phyloP scores from a whole-genome alignment of 805 yeast species.

The Wickerhamiella galacta region DNA sequence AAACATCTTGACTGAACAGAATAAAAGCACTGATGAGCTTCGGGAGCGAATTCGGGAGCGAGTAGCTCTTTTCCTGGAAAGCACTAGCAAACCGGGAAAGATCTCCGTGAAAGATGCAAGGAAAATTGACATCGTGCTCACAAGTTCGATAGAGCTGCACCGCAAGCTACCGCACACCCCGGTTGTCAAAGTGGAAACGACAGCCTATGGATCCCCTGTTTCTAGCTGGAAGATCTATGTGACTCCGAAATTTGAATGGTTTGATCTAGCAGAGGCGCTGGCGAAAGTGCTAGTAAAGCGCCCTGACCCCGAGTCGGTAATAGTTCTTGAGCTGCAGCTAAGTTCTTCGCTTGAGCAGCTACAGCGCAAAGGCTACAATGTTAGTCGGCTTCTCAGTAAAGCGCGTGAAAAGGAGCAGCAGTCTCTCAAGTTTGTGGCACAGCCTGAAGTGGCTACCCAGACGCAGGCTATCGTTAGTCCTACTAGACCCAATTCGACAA shows the following conservation, averaged over 20 bases:
- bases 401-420: slow-evolving; percentile 11
- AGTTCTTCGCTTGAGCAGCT: slow-evolving; percentile 17
- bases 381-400: slow-evolving; percentile 18
- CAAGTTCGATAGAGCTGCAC: slow-evolving; percentile 14
- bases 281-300: slow-evolving; percentile 15
- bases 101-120: slow-evolving; percentile 7
- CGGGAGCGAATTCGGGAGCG: slow-evolving; percentile 20
- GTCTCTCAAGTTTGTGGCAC: slow-evolving; percentile 8
- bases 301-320: slow-evolving; percentile 24
- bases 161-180: slow-evolving; percentile 16
- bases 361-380: slow-evolving; percentile 25
- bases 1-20: slow-evolving; percentile 6
- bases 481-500: too few species aligned
- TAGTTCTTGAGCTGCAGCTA: slow-evolving; percentile 24
- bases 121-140: slow-evolving; percentile 13
- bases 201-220: slow-evolving; percentile 12
- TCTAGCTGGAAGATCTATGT: slow-evolving; percentile 10
- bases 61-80: slow-evolving; percentile 18
- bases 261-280: slow-evolving; percentile 22
- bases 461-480: too few species aligned
- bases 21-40: slow-evolving; percentile 4
- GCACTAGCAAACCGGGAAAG: slow-evolving; percentile 12
- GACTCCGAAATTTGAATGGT: slow-evolving; percentile 22
- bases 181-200: slow-evolving; percentile 7
- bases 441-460: slow-evolving; percentile 5